Percentiles rank a stretch among this genome's conserved stretches.
Conservation (phyloP, 1,284 basidiomycete genomes). For the Pseudozyma tsukubaensis region DNA sequence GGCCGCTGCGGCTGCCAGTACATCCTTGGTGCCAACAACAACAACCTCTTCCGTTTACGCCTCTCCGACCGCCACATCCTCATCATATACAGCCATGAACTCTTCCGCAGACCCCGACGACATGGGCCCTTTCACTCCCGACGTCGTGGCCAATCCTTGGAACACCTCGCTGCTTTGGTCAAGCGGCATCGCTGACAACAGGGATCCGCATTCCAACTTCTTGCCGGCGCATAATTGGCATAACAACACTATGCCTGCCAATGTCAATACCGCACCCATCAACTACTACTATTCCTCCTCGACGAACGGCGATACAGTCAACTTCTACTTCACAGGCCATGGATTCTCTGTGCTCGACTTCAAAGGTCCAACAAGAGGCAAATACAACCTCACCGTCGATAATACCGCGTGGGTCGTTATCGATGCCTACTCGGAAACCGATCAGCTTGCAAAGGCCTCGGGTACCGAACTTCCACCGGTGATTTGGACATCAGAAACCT, state of each 20-base stretch:
- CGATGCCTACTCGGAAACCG: constrained; percentile 26
- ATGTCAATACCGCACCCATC: constrained; percentile 38
- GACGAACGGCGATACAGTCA: constrained; percentile 26
- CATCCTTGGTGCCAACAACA: not conserved
- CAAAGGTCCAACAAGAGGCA: constrained; percentile 27
- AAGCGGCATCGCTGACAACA: constrained; percentile 31
- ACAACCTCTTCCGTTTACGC: not conserved
- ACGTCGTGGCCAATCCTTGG: constrained; percentile 46
- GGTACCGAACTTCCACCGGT: constrained; percentile 25
- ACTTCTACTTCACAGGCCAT: constrained; percentile 34
- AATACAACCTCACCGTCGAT: constrained; percentile 41
- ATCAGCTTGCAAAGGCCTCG: constrained; percentile 21
- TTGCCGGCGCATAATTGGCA: constrained; percentile 22
- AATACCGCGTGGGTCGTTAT: constrained; percentile 21
- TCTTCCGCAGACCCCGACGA: not conserved
- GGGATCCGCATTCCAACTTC: constrained; percentile 39
- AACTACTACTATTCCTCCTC: constrained; percentile 31
- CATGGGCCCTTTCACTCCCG: constrained; percentile 12
- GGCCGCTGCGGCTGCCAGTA: not conserved
- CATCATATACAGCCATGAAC: not conserved
- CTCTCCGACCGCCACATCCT: not conserved
- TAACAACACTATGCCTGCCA: constrained; percentile 22
- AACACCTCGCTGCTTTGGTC: constrained; percentile 48
- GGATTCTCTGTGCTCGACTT: constrained; percentile 44
- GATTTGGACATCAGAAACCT: constrained; percentile 39